phyloP scores from a whole-genome alignment of 345 rosid species.

The Aethionema arabicum region DNA sequence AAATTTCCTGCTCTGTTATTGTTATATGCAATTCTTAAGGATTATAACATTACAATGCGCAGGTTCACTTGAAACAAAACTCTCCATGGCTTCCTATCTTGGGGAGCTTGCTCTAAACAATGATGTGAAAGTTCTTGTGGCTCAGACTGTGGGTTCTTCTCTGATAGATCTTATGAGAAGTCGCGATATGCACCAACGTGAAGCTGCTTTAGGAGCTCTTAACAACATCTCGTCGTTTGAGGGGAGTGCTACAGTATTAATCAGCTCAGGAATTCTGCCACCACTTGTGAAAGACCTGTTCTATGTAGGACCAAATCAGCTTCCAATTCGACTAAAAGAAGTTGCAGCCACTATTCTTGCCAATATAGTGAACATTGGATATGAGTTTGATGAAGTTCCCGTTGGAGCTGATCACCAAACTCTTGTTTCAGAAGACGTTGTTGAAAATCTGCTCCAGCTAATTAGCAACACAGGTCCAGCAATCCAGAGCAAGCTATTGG shows the following conservation, averaged over 20 bases:
- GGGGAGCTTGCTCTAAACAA: constrained; percentile 81
- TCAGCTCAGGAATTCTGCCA: constrained; percentile 79
- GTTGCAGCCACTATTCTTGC: constrained; percentile 92
- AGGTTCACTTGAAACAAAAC: constrained; percentile 81
- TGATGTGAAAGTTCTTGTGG: constrained; percentile 77
- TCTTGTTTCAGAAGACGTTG: constrained; percentile 76
- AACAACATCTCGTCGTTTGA: constrained; percentile 81
- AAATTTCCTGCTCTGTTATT: neutral
- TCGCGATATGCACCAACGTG: constrained; percentile 58
- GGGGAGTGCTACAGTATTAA: constrained; percentile 75
- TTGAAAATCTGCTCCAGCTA: constrained; percentile 76
- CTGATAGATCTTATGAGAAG: constrained; percentile 78
- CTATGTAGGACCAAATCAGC: constrained; percentile 67
- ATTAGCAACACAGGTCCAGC: constrained; percentile 98
- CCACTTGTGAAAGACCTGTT: constrained; percentile 87
- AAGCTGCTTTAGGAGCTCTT: constrained; percentile 82
- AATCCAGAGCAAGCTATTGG: constrained; percentile 87
- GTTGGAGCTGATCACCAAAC: constrained; percentile 77
- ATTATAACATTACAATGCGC: constrained; percentile 38
- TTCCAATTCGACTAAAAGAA: constrained; percentile 88
- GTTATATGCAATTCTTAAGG: too few species aligned
- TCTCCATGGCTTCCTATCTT: constrained; percentile 81
- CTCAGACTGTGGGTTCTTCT: constrained; percentile 72
- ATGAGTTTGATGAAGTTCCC: constrained; percentile 60
- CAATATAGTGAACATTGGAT: constrained; percentile 73